Base-by-base conservation (phyloP, 2,329 filamentous ascomycete genomes). In the Gaeumannomyces sp. region DNA sequence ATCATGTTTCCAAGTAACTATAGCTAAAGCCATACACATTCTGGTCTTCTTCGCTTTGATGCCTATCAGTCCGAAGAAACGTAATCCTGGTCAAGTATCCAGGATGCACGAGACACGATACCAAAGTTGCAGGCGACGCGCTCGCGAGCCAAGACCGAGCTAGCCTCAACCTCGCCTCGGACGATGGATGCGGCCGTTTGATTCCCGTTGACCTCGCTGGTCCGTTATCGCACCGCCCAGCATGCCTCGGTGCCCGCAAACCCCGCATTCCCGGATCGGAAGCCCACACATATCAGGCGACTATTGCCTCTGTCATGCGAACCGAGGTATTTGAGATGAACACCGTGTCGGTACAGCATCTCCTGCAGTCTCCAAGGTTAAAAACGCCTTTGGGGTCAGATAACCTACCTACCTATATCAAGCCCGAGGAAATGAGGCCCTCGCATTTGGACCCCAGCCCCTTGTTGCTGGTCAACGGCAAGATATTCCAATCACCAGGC, bases 401-500 rank as follows among this genome's bases (percentile, higher is more conserved):
- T 10, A 11, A 14, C 33, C 33, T 16, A 14, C 35, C 13, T 10
- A 35, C 4, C 10, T 38, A 38, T 45, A 45, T 4, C 38, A 45
- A 35, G 38, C 16, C 38, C 14, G 16, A 53, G 45, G 7, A 53
- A n/a, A 53, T 53, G 45, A 22, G 22, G 4, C 22, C 45, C 22
- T 5, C 45, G 7, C 8, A 4, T 8, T 53, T n/a, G 45, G 45
- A 53, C 7, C 1, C 19, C 10, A n/a, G 61, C 16, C 29, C 28
- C 28, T 8, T 60, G 25, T 28, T 64, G 13, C 57, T 80, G 72
- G 28, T 77, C 73, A 68, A 80, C 79, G 65, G 80, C 78, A 76
- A 80, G 83, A 35, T 85, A 81, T 68, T 77, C 72, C 76, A 72
- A 58, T 69, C 72, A 1, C 69, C 70, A 63, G 66, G 70, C 29